phyloP scores from a whole-genome alignment of 2,329 filamentous ascomycete species.

The Alternaria angustiovoidea region DNA sequence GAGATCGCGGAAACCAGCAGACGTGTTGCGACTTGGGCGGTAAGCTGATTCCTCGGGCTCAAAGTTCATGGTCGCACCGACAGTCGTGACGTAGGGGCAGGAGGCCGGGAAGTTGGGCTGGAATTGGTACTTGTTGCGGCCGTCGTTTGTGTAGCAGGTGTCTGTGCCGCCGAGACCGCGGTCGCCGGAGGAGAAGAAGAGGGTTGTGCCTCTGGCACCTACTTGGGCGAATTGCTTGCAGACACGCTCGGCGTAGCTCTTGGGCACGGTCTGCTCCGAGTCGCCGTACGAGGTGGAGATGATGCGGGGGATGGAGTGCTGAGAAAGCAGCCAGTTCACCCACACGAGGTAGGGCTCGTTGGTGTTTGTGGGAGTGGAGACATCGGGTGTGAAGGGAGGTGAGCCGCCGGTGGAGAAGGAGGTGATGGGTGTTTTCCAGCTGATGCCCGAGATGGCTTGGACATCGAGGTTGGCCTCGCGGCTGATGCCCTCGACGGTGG shows the following conservation, averaged over 20 bases:
- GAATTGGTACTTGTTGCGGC: conserved; percentile 63
- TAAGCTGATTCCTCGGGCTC: conserved; percentile 63
- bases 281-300: conserved; percentile 73
- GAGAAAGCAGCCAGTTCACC: conserved; percentile 65
- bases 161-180: conserved; percentile 61
- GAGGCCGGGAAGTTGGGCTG: conserved; percentile 70
- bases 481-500: conserved; percentile 46
- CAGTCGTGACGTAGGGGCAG: conserved; percentile 73
- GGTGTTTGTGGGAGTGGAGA: conserved; percentile 58
- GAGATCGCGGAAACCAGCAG: conserved; percentile 53
- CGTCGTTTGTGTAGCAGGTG: conserved; percentile 67
- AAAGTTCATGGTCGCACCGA: conserved; percentile 67
- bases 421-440: conserved; percentile 62
- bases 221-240: conserved; percentile 72
- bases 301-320: conserved; percentile 67
- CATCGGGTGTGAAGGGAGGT: conserved; percentile 61
- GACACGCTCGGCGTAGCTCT: conserved; percentile 66
- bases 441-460: conserved; percentile 66
- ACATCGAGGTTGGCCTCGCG: conserved; percentile 71
- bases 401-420: conserved; percentile 68
- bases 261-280: conserved; percentile 69
- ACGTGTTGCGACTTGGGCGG: conserved; percentile 35
- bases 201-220: conserved; percentile 70
- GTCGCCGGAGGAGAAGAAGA: conserved; percentile 72
- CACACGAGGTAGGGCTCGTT: conserved; percentile 76